phyloP scores from a whole-genome alignment of 2,329 filamentous ascomycete genomes.

The Nannizziopsis arthrosporioides region DNA sequence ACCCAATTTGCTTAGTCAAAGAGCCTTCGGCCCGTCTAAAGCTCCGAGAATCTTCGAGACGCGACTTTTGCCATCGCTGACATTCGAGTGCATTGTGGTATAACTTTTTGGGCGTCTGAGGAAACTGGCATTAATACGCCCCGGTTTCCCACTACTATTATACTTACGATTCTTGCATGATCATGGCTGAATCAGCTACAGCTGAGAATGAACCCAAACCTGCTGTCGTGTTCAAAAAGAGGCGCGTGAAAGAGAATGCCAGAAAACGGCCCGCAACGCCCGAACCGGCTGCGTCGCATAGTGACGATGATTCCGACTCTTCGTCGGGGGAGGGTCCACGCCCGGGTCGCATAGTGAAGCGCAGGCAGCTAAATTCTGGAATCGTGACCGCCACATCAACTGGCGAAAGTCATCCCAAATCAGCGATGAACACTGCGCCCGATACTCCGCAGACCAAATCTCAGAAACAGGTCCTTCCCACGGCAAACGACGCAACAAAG shows the following conservation, averaged over 20 bases:
- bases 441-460: constrained; percentile 51
- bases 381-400: constrained; percentile 48
- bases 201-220: no score
- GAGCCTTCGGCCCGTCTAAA: no score
- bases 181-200: no score
- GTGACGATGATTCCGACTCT: constrained; percentile 44
- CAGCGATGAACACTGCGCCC: constrained; percentile 10
- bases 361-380: constrained; percentile 57
- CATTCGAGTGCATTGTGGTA: constrained; percentile 17
- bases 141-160: no score
- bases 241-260: constrained; percentile 65
- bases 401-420: constrained; percentile 33
- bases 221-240: constrained; percentile 59
- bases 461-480: constrained; percentile 15
- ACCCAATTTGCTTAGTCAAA: no score
- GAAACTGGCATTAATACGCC: no score
- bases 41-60: no score
- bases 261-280: constrained; percentile 73
- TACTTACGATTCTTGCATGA: no score
- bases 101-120: no score
- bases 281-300: constrained; percentile 42
- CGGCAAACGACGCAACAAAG: constrained; percentile 73
- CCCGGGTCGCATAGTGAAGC: constrained; percentile 63
- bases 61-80: no score
- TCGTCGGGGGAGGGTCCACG: constrained; percentile 63